Conservation (phyloP, 2,329 filamentous ascomycete genomes). For the Colletotrichum chlorophyti region DNA sequence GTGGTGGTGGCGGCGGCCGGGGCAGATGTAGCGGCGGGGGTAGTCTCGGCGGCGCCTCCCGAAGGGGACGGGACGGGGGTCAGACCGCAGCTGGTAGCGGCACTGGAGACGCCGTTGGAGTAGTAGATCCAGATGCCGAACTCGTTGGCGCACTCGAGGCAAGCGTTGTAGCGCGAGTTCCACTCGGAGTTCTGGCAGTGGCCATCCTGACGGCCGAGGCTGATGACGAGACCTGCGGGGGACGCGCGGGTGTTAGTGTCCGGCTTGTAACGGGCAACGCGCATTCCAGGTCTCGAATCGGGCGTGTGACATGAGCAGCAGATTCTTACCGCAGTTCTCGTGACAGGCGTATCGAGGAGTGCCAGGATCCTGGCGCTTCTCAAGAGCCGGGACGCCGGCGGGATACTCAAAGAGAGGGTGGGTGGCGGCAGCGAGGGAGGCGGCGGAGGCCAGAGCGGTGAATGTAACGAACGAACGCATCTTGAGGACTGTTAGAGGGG, state of each 20-base stretch:
- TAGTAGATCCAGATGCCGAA: conserved; percentile 53
- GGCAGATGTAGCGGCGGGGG: neutral
- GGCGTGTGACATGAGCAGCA: neutral
- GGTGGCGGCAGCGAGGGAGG: conserved; percentile 12
- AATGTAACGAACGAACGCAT: conserved; percentile 27
- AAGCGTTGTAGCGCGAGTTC: conserved; percentile 46
- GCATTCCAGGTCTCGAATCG: neutral
- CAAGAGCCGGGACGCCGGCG: conserved; percentile 30
- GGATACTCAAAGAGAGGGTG: conserved; percentile 22
- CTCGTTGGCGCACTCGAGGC: conserved; percentile 51
- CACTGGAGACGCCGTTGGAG: conserved; percentile 40
- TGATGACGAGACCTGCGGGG: conserved; percentile 34
- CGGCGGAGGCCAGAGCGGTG: conserved; percentile 23
- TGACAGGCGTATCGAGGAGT: conserved; percentile 53
- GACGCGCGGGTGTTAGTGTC: neutral
- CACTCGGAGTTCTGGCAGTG: conserved; percentile 48
- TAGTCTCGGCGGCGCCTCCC: conserved; percentile 7
- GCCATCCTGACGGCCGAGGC: conserved; percentile 41
- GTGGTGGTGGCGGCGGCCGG: neutral
- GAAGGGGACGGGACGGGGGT: conserved; percentile 14
- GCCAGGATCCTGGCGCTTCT: conserved; percentile 51
- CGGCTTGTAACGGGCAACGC: neutral
- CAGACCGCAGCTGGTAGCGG: conserved; percentile 33
- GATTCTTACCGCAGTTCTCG: conserved; percentile 50
- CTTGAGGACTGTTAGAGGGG: conserved; percentile 5